phyloP scores from a whole-genome alignment of 148 eudicot species.

The Rhododendron henanense region DNA sequence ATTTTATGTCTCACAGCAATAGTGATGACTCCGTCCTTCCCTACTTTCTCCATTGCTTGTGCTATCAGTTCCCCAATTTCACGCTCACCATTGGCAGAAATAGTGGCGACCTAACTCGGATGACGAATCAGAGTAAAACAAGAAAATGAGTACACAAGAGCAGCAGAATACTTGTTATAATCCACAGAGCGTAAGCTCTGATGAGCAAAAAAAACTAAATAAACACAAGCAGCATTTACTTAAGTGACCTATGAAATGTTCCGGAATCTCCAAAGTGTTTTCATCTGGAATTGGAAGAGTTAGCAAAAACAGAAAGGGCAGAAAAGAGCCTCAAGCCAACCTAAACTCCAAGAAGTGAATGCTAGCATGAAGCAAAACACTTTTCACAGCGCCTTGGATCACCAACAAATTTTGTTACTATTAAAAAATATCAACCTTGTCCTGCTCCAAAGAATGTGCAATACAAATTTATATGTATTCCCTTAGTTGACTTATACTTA shows the following conservation, averaged over 20 bases:
- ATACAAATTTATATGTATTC: not conserved
- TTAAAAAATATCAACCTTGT: not conserved
- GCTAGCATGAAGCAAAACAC: not conserved
- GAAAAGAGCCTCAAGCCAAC: not conserved
- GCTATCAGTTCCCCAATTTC: slow-evolving; percentile 92
- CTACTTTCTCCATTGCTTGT: slow-evolving; percentile 94
- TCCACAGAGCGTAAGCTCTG: not conserved
- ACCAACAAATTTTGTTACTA: not conserved
- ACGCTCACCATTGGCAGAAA: slow-evolving; percentile 91
- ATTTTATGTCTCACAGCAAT: slow-evolving; percentile 59
- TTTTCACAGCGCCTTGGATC: not conserved
- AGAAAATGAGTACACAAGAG: not conserved
- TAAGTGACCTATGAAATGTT: not conserved
- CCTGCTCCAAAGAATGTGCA: not conserved
- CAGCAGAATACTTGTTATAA: not conserved
- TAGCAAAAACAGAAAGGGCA: not conserved
- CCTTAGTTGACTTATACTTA: not conserved
- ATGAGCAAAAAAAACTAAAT: not conserved
- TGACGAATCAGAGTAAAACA: not conserved
- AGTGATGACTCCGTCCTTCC: slow-evolving; percentile 92
- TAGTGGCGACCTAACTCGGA: slow-evolving; percentile 71
- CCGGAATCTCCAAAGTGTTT: not conserved
- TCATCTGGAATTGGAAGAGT: not conserved
- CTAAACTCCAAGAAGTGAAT: not conserved
- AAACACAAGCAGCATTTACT: not conserved